Evolutionary conservation across 2,329 filamentous ascomycete genomes (phyloP).

Genomic region (Botryotinia calthae): DNA sequence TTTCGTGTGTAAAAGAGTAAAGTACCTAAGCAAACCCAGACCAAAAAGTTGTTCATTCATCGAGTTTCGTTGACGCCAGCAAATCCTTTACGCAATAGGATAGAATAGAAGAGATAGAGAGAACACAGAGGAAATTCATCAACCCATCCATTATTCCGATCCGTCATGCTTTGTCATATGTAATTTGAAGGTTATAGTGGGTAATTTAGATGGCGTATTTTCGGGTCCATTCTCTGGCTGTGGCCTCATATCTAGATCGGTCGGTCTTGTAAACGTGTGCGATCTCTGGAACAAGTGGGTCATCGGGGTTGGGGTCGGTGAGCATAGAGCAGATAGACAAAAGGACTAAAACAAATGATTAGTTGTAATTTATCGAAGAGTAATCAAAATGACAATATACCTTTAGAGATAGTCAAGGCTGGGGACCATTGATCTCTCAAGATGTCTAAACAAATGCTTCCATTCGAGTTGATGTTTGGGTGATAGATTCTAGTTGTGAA

Average conservation of each 20-base stretch:
- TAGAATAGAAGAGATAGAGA: constrained; percentile 22
- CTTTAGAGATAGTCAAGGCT: constrained; percentile 97
- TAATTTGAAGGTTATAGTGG: constrained; percentile 13
- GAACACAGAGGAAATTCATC: constrained; percentile 28
- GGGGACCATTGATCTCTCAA: constrained; percentile 99
- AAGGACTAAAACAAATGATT: constrained; percentile 60
- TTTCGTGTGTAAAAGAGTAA: constrained; percentile 23
- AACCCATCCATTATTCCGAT: constrained; percentile 19
- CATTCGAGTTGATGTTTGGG: constrained; percentile 99
- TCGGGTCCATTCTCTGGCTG: constrained; percentile 95
- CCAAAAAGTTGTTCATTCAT: constrained; percentile 22
- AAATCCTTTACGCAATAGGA: constrained; percentile 30
- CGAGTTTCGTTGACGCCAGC: constrained; percentile 33
- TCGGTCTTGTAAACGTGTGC: constrained; percentile 99
- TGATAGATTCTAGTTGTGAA: constrained; percentile 99
- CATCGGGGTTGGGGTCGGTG: constrained; percentile 98
- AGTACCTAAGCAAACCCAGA: constrained; percentile 23
- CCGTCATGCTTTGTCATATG: constrained; percentile 15
- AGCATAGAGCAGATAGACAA: constrained; percentile 99
- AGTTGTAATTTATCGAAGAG: background rate
- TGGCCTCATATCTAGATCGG: constrained; percentile 91
- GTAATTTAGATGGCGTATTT: constrained; percentile 86
- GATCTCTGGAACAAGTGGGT: constrained; percentile 97
- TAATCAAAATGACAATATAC: constrained; percentile 49
- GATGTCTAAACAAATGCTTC: constrained; percentile 98